These are phyloP conservation scores for Fomitiporia mediterranea DNA, from an alignment of 1,284 basidiomycete genomes.

Conservation along the genomic window DNA sequence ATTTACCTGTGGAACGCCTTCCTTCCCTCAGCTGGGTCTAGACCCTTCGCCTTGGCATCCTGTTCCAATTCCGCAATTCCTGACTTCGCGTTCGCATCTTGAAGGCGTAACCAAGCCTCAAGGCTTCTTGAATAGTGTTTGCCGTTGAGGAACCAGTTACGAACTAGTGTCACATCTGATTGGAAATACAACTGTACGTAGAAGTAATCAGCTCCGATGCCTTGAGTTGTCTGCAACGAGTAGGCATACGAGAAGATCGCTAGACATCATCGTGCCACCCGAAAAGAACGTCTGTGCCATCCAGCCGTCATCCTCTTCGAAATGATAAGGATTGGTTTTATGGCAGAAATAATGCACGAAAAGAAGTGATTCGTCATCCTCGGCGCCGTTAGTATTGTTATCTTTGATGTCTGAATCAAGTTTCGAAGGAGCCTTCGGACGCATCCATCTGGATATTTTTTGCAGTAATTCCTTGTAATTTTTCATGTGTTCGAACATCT, in stretches of 20 bases:
- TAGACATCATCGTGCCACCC: constrained; percentile 61
- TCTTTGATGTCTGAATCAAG: constrained; percentile 11
- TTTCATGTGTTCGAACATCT: constrained; percentile 86
- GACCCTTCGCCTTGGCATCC: constrained; percentile 45
- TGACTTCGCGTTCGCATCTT: constrained; percentile 48
- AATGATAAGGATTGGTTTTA: constrained; percentile 64
- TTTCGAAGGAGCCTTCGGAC: constrained; percentile 30
- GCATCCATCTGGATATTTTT: constrained; percentile 69
- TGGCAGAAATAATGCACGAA: constrained; percentile 82
- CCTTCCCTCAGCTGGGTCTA: constrained; percentile 46
- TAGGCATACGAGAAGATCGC: constrained; percentile 56
- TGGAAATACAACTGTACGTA: constrained; percentile 60
- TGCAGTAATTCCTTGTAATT: constrained; percentile 64
- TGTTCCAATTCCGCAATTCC: constrained; percentile 50
- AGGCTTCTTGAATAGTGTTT: constrained; percentile 63
- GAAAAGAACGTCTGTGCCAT: constrained; percentile 79
- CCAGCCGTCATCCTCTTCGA: constrained; percentile 71
- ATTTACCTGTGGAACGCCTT: constrained; percentile 58
- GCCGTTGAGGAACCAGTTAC: constrained; percentile 64
- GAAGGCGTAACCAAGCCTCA: constrained; percentile 65
- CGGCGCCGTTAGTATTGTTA: constrained; percentile 20
- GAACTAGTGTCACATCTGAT: constrained; percentile 52
- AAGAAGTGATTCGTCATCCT: constrained; percentile 41
- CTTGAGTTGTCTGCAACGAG: background rate
- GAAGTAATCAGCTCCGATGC: background rate